Evolutionary conservation across 352 stramenopile species (phyloP).

Genomic region (Globisporangium acanthophoron): DNA sequence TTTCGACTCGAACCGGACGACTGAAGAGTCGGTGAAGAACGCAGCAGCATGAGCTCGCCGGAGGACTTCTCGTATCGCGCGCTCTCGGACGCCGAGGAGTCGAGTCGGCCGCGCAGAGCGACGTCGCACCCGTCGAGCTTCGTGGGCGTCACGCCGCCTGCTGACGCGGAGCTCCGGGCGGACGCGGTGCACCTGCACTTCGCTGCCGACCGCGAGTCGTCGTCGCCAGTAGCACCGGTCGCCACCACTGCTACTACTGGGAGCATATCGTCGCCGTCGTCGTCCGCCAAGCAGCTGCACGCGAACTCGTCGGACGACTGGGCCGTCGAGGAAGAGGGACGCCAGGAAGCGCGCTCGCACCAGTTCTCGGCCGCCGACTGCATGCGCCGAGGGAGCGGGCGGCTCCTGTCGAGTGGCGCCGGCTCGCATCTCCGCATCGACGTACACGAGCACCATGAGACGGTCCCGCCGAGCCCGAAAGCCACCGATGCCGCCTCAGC

Average conservation of each 20-base stretch:
- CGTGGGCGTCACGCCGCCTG: conserved; percentile 6
- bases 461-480: background rate
- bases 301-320: conserved; percentile 10
- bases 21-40: background rate
- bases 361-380: background rate
- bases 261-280: background rate
- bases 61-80: conserved; percentile 11
- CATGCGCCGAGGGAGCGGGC: conserved; percentile 2
- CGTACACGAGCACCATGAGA: background rate
- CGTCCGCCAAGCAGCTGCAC: conserved; percentile 4
- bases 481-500: background rate
- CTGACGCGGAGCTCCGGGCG: background rate
- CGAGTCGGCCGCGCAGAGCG: background rate
- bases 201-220: background rate
- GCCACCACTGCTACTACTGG: background rate
- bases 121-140: conserved; percentile 4
- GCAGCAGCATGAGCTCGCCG: background rate
- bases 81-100: conserved; percentile 5
- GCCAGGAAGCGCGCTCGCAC: conserved; percentile 4
- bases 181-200: background rate
- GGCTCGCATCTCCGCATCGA: conserved; percentile 4
- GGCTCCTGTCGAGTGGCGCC: background rate
- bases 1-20: no score
- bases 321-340: conserved; percentile 4
- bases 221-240: background rate